Evolutionary conservation across 495 filamentous ascomycete genomes (phyloP).

Genomic region (Lasiosphaeria ovina): DNA sequence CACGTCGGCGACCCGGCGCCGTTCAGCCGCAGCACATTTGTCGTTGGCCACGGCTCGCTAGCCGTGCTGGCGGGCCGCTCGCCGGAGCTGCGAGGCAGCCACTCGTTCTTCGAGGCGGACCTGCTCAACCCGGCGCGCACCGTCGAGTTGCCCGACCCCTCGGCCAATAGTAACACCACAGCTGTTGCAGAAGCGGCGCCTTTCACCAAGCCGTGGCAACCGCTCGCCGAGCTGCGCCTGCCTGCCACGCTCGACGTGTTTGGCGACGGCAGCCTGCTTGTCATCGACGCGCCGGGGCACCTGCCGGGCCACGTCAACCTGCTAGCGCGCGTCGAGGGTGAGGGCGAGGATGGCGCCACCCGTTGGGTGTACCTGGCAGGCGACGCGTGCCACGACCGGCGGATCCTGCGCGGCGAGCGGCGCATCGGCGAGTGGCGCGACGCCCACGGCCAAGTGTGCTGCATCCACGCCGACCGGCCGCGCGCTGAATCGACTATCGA

Average conservation of each 20-base stretch:
- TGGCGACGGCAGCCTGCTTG: constrained; percentile 34
- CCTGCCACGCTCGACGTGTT: constrained; percentile 42
- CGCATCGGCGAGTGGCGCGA: constrained; percentile 44
- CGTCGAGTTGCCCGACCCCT: constrained; percentile 34
- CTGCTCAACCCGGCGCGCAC: constrained; percentile 35
- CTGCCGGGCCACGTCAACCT: constrained; percentile 46
- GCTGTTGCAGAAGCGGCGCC: no score
- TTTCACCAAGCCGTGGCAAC: constrained; percentile 23
- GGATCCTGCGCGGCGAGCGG: constrained; percentile 37
- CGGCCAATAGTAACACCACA: no score
- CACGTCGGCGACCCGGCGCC: constrained; percentile 42
- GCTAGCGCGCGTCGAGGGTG: constrained; percentile 23
- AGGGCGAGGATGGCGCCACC: neutral
- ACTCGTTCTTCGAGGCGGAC: constrained; percentile 41
- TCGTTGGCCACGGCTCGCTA: constrained; percentile 38
- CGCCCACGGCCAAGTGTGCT: constrained; percentile 29
- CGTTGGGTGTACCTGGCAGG: constrained; percentile 43
- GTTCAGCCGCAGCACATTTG: constrained; percentile 34
- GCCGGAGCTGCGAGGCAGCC: constrained; percentile 25
- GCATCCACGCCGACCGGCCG: constrained; percentile 38
- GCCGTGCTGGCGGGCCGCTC: constrained; percentile 30
- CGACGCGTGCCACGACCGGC: constrained; percentile 44
- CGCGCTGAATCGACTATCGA: constrained; percentile 36
- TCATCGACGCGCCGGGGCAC: constrained; percentile 47
- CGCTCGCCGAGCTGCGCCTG: constrained; percentile 18